Base-by-base conservation (phyloP, 78 protist genomes). In the Bodo saltans region DNA sequence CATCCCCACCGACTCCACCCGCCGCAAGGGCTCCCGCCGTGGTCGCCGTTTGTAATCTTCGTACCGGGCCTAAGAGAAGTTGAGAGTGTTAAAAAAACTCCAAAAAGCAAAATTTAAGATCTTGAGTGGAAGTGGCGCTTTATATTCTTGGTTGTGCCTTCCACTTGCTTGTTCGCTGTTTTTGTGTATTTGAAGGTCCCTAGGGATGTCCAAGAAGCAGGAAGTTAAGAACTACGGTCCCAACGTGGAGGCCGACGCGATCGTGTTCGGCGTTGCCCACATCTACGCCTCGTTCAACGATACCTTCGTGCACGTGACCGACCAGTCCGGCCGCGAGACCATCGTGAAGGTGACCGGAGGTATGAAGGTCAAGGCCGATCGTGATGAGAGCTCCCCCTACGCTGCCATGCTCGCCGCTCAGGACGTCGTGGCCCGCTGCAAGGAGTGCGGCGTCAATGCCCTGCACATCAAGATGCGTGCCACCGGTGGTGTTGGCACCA, bases 391-490 rank as follows among this genome's bases (percentile, higher is more conserved):
- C 26, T 99, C 99, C 76, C 99, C 99, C 67, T 99, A 98, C 96
- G 99, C 99, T 30, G 99, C 99, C 0, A 97, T 98, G 98, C 90
- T 95, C 60, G 99, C 99, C 78, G 99, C 99, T 70, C 98, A 97
- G 89, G 97, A 97, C 79, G 99, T 95, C 28, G 99, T 98, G 68
- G 88, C 69, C 33, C 71, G 94, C 53, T 93, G 93, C 90, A 90
- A 95, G 92, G 94, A 89, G 82, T 83, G 93, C 74, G 98, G 98
- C 83, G 83, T 99, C 95, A 96, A 88, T 68, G 99, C 99, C 38
- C 94, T 99, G 42, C 99, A 98, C 98, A 95, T 99, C 88, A 95
- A 96, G 92, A 76, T 98, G 78, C 94, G 99, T 53, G 99, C 98
- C 78, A 94, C 98, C 81, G 99, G 99, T 78, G 99, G 99, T 40